Evolutionary conservation across 768 basidiomycete species (phyloP), one percentile per base, ranked within the genome.

Genomic region (Cytidiella melzeri): DNA sequence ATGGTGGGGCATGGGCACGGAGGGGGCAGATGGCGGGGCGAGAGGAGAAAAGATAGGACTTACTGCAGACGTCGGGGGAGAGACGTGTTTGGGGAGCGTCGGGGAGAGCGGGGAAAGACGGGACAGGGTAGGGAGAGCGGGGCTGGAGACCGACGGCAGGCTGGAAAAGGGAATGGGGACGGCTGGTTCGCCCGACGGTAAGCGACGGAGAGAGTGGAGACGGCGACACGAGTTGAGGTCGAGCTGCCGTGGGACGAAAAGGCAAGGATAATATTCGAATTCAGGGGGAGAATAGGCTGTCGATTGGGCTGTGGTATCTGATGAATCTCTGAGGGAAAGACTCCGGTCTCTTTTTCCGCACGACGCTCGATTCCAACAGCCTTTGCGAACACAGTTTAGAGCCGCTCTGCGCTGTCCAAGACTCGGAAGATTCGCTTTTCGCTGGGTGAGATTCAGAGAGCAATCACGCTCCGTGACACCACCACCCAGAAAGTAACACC

Each of bases 31-130:
- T 9, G 50, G 28, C 43, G 26, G 24, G 40, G 36, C 11, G n/a
- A 34, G 25, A 15, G 38, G 38, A 21, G 34, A 44, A 23, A 28
- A 21, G 24, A 46, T 21, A 10, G 34, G 34, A 41, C 50, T 51
- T 51, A 51, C 50, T 42, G 44, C 37, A 21, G 25, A 24, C 27
- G 48, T 41, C 38, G 47, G 47, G 47, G 34, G 38, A 7, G 47
- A 18, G 37, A 48, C 25, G 47, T 39, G 47, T 39, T 34, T 34
- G 48, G 48, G 41, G 42, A 15, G 40, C 43, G 48, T 36, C 48
- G 41, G 41, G 30, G 48, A 41, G 36, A 28, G 41, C 41, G 42
- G 41, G 10, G 9, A 41, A 34, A 34, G 42, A 37, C 40, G 48
- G 48, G 25, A 46, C 27, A 28, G 20, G 5, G 30, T 30, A 18